phyloP scores from a whole-genome alignment of 768 basidiomycete species.

The Mycena alexandri region DNA sequence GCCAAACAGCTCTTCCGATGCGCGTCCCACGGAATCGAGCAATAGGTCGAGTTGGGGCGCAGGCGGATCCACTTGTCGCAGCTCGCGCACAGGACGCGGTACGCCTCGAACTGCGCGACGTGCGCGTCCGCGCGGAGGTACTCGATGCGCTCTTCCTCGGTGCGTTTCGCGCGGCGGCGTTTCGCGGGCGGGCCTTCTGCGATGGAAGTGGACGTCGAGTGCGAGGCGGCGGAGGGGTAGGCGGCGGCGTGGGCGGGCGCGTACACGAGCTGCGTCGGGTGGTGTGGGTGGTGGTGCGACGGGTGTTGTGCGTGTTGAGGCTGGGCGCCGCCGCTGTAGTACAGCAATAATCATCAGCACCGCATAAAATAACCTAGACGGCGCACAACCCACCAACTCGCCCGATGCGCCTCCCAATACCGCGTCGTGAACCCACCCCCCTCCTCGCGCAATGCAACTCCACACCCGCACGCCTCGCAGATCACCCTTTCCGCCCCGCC shows the following conservation, averaged over 20 bases:
- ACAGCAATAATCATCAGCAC: not conserved
- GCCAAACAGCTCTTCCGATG: constrained; percentile 86
- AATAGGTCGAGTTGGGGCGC: constrained; percentile 89
- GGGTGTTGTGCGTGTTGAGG: not conserved
- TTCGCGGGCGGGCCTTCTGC: constrained; percentile 32
- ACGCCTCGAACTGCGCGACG: constrained; percentile 55
- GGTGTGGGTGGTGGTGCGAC: not conserved
- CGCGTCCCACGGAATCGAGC: constrained; percentile 91
- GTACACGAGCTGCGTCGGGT: not conserved
- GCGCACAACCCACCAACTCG: constrained; percentile 61
- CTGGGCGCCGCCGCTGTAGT: not conserved
- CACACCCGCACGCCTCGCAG: constrained; percentile 72
- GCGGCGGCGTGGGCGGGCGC: not conserved
- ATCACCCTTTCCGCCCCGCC: constrained; percentile 74
- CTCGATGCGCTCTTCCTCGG: constrained; percentile 67
- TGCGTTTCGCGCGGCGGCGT: constrained; percentile 39
- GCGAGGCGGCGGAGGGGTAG: not conserved
- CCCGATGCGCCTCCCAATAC: constrained; percentile 78
- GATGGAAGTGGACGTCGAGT: not conserved
- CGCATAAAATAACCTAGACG: not conserved
- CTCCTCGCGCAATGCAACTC: constrained; percentile 74
- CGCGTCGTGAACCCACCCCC: constrained; percentile 70
- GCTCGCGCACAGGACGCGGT: constrained; percentile 81
- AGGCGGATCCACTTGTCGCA: constrained; percentile 91
- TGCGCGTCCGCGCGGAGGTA: constrained; percentile 46